phyloP scores from a whole-genome alignment of 2,329 filamentous ascomycete genomes.

The Ceratocystiopsis minuta region DNA sequence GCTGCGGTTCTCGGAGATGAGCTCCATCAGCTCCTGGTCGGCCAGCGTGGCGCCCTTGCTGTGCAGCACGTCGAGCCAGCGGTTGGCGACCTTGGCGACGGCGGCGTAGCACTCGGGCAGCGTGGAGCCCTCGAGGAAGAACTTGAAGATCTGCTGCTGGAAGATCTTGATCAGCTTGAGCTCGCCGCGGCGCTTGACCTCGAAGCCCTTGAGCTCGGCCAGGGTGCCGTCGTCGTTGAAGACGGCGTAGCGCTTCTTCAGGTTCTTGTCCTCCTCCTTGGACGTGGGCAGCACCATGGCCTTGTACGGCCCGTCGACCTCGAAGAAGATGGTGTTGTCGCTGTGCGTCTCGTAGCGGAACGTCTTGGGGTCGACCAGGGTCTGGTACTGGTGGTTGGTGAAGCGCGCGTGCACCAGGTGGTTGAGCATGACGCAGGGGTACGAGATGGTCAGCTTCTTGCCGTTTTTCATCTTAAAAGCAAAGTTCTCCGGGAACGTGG shows the following conservation, averaged over 20 bases:
- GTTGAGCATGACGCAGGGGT: conserved; percentile 98
- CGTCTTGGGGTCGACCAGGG: conserved; percentile 55
- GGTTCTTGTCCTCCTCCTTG: conserved; percentile 97
- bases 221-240: conserved; percentile 96
- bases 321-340: conserved; percentile 98
- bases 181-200: conserved; percentile 93
- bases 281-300: conserved; percentile 96
- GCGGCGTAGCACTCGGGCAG: conserved; percentile 76
- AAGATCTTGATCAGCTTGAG: conserved; percentile 99
- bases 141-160: conserved; percentile 98
- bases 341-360: conserved; percentile 94
- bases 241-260: conserved; percentile 97
- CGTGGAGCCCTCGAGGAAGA: conserved; percentile 84
- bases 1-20: conserved; percentile 98
- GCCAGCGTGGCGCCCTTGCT: conserved; percentile 76
- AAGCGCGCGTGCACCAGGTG: conserved; percentile 88
- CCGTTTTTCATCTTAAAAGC: conserved; percentile 85
- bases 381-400: conserved; percentile 96
- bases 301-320: conserved; percentile 92
- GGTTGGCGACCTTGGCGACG: conserved; percentile 87
- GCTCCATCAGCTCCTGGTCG: conserved; percentile 91
- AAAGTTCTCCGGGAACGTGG: conserved; percentile 92
- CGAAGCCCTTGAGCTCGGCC: conserved; percentile 91
- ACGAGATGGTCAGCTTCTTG: conserved; percentile 92
- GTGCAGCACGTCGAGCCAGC: conserved; percentile 90